A percentile compares a stretch with the other conserved stretches of the same genome.
phyloP scores from a whole-genome alignment of 1,284 basidiomycete species.

The Neotropicomus parvogracilis region DNA sequence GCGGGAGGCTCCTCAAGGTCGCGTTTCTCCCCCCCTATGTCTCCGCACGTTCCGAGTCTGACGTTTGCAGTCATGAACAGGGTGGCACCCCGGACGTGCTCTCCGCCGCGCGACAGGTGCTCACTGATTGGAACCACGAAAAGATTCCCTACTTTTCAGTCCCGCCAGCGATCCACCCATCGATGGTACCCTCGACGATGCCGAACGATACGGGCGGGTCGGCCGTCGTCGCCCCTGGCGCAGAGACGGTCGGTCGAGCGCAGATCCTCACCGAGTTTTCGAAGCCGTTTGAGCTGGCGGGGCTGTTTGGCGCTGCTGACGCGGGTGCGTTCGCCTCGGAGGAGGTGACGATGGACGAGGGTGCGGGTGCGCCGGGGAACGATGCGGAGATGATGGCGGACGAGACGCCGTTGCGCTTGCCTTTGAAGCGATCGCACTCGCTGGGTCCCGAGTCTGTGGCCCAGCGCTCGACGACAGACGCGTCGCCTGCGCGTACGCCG shows the following conservation, averaged over 20 bases:
- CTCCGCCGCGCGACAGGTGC: conserved; percentile 77
- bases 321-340: conserved; percentile 55
- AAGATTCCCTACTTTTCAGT: conserved; percentile 88
- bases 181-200: conserved; percentile 60
- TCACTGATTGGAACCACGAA: conserved; percentile 95
- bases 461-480: conserved; percentile 1
- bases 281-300: conserved; percentile 71
- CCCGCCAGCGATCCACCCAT: conserved; percentile 77
- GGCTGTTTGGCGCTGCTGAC: conserved; percentile 73
- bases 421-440: conserved; percentile 38
- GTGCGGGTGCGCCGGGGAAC: conserved; percentile 23
- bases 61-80: conserved; percentile 35
- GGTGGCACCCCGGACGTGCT: conserved; percentile 91
- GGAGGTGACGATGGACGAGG: conserved; percentile 38
- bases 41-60: neutral
- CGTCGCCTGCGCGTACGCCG: conserved; percentile 39
- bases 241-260: conserved; percentile 71
- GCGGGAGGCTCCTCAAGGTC: conserved; percentile 83
- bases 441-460: conserved; percentile 17
- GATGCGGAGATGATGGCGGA: conserved; percentile 47
- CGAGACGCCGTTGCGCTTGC: conserved; percentile 38
- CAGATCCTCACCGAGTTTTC: conserved; percentile 65
- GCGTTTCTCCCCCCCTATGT: neutral
- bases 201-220: conserved; percentile 20
- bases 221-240: conserved; percentile 55